These are phyloP conservation scores for Fusarium camptoceras DNA, from an alignment of 2,329 filamentous ascomycete genomes.

Conservation along the genomic window DNA sequence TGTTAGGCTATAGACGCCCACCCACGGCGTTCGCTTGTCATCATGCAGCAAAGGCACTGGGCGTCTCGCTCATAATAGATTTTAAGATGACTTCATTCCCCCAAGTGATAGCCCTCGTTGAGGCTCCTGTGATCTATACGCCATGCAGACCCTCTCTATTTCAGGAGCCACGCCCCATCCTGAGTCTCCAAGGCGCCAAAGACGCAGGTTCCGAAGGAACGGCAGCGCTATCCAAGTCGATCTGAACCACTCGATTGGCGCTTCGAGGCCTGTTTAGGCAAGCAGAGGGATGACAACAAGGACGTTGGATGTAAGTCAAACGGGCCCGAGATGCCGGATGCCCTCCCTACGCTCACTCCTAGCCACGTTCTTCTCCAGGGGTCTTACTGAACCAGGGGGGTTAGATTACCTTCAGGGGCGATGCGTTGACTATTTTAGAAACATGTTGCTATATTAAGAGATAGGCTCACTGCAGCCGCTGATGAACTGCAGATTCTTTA, in stretches of 20 bases:
- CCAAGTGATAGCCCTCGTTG: constrained; percentile 16
- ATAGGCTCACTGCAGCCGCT: constrained; percentile 53
- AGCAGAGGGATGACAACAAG: constrained; percentile 18
- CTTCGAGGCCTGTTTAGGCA: constrained; percentile 31
- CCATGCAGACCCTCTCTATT: constrained; percentile 27
- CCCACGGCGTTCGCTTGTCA: constrained; percentile 7
- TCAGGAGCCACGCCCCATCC: constrained; percentile 16
- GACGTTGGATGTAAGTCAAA: constrained; percentile 16
- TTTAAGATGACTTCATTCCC: constrained; percentile 17
- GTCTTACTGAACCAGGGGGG: constrained; percentile 3
- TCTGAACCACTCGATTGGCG: constrained; percentile 36
- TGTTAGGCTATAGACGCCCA: constrained; percentile 31
- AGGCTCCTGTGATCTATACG: constrained; percentile 32
- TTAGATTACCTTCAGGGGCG: constrained; percentile 5
- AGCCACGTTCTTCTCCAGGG: constrained; percentile 9
- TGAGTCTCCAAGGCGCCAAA: constrained; percentile 28
- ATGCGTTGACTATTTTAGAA: constrained; percentile 34
- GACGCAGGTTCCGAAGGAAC: constrained; percentile 21
- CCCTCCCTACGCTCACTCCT: constrained; percentile 18
- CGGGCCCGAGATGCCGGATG: constrained; percentile 18
- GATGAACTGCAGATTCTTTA: constrained; percentile 48
- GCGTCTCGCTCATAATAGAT: constrained; percentile 36
- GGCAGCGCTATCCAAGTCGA: constrained; percentile 32
- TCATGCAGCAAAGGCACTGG: constrained; percentile 27
- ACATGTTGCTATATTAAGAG: constrained; percentile 53